Base-by-base conservation (phyloP, 257 asterid genomes). In the Ehretia macrophylla region DNA sequence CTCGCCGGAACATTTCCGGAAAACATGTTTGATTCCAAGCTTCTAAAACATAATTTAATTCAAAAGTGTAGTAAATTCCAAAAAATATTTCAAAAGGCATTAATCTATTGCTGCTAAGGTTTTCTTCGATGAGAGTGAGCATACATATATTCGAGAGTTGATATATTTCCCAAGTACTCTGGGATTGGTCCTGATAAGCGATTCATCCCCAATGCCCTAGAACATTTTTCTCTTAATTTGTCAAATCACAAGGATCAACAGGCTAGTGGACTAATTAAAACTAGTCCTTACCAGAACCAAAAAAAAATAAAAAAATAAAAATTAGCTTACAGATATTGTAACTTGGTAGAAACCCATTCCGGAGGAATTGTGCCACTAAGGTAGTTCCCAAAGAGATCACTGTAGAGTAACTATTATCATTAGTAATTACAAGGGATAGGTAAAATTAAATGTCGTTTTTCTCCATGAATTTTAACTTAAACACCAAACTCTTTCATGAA, bases 131-230 rank as follows among this genome's bases (percentile, higher is more conserved):
- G n/a, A n/a, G n/a, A n/a, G n/a, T n/a, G n/a, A n/a, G n/a, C 85
- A 62, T 58, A 81, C 91, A 85, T 1, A 66, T 0, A 48, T 32
- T 20, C 52, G 47, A 85, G 85, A 0, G 82, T 79, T 4, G 70
- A 67, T 19, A 86, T 73, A 58, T 71, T 71, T 60, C 95, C 92
- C 77, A 83, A 60, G 70, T 73, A 83, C 22, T 63, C 42, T 0
- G 88, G 95, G 59, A 86, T 74, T 5, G 70, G 79, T 44, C 89
- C 89, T n/a, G 92, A 73, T 62, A 86, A 77, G 54, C 85, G 85
- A 68, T 83, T 86, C 20, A 47, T 69, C 52, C 18, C 40, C 17
- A 81, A 56, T 67, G 57, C 4, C 72, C 92, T 86, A 70, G 68
- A 71, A 38, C 17, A 27, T 60, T 17, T 27, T 21, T 9, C 16